Conservation (phyloP, 176 grass and related monocot genomes). For the Rhipidocladum racemiflorum region DNA sequence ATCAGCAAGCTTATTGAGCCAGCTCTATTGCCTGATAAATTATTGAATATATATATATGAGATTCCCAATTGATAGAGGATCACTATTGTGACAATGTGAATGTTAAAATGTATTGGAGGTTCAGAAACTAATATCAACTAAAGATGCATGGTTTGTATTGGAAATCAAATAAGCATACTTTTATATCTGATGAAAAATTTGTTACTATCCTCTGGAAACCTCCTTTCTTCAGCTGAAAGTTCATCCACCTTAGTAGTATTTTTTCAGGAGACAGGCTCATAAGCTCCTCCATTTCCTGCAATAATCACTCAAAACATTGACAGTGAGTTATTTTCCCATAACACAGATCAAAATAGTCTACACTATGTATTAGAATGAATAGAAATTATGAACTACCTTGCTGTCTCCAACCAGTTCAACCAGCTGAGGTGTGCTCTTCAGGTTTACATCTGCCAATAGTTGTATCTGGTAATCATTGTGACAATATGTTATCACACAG, state of each 20-base stretch:
- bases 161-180: conserved; percentile 45
- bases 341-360: not conserved
- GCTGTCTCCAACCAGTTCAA: conserved; percentile 82
- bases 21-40: not conserved
- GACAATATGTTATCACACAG: conserved; percentile 17
- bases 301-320: conserved; percentile 14
- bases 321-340: conserved; percentile 8
- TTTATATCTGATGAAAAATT: conserved; percentile 95
- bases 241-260: conserved; percentile 97
- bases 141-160: not conserved
- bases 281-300: conserved; percentile 91
- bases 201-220: conserved; percentile 56
- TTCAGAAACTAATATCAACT: not conserved
- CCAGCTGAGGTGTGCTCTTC: conserved; percentile 92
- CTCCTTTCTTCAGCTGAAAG: conserved; percentile 95
- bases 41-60: not conserved
- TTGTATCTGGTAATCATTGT: conserved; percentile 72
- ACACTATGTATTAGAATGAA: conserved; percentile 12
- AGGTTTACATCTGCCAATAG: conserved; percentile 90
- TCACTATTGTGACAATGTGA: not conserved
- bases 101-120: not conserved
- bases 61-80: not conserved
- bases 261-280: conserved; percentile 96
- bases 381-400: conserved; percentile 46
- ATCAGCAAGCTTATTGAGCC: not conserved